Evolutionary conservation across 1,284 basidiomycete genomes (phyloP).

Genomic region (Ceratobasidium sp.): DNA sequence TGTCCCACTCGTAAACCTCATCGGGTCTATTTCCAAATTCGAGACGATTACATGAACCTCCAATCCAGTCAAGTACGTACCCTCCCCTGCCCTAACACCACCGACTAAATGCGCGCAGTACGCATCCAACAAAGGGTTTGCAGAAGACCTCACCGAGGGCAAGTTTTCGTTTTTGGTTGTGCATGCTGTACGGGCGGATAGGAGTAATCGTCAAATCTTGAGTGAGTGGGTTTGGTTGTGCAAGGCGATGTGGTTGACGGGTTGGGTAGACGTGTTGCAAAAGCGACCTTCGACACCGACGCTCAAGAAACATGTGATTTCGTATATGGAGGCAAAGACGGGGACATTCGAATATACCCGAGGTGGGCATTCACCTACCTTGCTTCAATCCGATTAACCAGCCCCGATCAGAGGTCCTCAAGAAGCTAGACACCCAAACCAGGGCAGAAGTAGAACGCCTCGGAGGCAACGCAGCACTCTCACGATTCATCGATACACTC

Average conservation of each 20-base stretch:
- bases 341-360: conserved; percentile 79
- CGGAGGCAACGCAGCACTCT: conserved; percentile 63
- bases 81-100: conserved; percentile 2
- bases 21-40: conserved; percentile 96
- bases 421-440: conserved; percentile 62
- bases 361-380: conserved; percentile 19
- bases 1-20: conserved; percentile 90
- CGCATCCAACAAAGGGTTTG: conserved; percentile 89
- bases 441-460: conserved; percentile 61
- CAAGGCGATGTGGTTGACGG: not conserved
- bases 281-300: conserved; percentile 83
- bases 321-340: conserved; percentile 74
- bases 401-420: conserved; percentile 54
- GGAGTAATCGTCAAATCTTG: conserved; percentile 74
- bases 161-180: conserved; percentile 97
- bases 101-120: conserved; percentile 60
- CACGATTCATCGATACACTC: conserved; percentile 55
- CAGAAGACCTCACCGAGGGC: conserved; percentile 93
- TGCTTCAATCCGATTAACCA: not conserved
- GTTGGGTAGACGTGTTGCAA: conserved; percentile 76
- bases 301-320: conserved; percentile 78
- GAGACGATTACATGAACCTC: conserved; percentile 97
- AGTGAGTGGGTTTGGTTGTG: conserved; percentile 60
- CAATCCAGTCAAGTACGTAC: conserved; percentile 75
- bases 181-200: conserved; percentile 82